phyloP scores from a whole-genome alignment of 116 monocot genomes.

The Phalaenopsis hybrid region DNA sequence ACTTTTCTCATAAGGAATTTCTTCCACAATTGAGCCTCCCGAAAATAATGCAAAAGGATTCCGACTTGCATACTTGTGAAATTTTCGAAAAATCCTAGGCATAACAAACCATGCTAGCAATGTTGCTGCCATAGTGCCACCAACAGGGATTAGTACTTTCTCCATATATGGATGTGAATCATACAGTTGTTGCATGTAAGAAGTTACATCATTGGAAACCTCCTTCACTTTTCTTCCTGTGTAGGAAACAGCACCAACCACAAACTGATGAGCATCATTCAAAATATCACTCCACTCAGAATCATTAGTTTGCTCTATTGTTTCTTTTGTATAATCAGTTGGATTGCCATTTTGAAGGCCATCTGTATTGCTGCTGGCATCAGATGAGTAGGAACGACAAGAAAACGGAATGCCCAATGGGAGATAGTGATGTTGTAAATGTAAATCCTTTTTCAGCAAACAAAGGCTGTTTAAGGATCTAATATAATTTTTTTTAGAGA shows the following conservation, averaged over 20 bases:
- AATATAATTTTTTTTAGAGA: not conserved
- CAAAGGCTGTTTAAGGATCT: conserved; percentile 8
- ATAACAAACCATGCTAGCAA: conserved; percentile 68
- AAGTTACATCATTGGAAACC: conserved; percentile 27
- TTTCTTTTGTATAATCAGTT: conserved; percentile 16
- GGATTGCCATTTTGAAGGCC: conserved; percentile 16
- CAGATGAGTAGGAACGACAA: conserved; percentile 55
- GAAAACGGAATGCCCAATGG: conserved; percentile 8
- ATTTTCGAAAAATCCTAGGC: conserved; percentile 61
- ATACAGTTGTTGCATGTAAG: conserved; percentile 51
- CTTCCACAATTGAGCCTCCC: conserved; percentile 19
- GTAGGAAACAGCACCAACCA: conserved; percentile 26
- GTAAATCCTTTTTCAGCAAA: conserved; percentile 15
- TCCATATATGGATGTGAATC: conserved; percentile 65
- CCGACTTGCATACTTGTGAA: conserved; percentile 45
- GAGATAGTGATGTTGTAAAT: conserved; percentile 12
- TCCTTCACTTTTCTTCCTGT: conserved; percentile 47
- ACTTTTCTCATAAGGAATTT: conserved; percentile 70
- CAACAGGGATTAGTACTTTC: conserved; percentile 56
- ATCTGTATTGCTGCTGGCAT: conserved; percentile 30
- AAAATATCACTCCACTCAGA: conserved; percentile 36
- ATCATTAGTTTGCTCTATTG: conserved; percentile 20
- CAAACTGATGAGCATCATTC: conserved; percentile 30
- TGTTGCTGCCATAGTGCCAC: conserved; percentile 51
- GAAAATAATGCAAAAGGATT: conserved; percentile 43